Conservation (phyloP, 306 rosid genomes). For the Coriaria nepalensis region DNA sequence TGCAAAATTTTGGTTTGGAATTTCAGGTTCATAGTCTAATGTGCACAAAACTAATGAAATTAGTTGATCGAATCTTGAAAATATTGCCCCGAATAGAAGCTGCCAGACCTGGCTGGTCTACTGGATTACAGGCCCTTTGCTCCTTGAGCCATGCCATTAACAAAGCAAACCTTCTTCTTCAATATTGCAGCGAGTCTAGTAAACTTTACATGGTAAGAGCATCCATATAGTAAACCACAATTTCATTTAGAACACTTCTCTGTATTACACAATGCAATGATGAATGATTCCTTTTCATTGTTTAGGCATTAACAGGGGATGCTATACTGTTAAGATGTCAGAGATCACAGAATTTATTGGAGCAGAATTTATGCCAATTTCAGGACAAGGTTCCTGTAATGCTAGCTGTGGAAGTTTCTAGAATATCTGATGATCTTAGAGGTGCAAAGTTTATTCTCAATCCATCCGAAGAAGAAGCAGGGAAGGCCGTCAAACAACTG, state of each 20-base stretch:
- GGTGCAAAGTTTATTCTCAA: conserved; percentile 37
- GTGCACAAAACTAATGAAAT: conserved; percentile 46
- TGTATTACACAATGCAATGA: not conserved
- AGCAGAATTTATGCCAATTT: conserved; percentile 45
- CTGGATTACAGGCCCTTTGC: conserved; percentile 58
- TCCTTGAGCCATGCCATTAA: conserved; percentile 31
- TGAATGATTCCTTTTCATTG: not conserved
- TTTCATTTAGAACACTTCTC: not conserved
- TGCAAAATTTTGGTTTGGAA: conserved; percentile 1
- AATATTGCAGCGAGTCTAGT: conserved; percentile 56
- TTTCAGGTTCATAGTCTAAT: conserved; percentile 54
- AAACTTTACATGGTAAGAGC: conserved; percentile 75
- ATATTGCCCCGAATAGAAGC: conserved; percentile 61
- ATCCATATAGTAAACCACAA: not conserved
- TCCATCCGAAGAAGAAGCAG: conserved; percentile 59
- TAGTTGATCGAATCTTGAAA: conserved; percentile 33
- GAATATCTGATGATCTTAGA: conserved; percentile 44
- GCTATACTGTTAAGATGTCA: conserved; percentile 37
- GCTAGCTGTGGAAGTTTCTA: conserved; percentile 60
- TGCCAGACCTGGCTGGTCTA: conserved; percentile 62
- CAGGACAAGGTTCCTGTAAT: conserved; percentile 50
- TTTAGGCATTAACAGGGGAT: conserved; percentile 66
- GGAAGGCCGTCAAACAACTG: conserved; percentile 40
- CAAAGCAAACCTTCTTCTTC: conserved; percentile 46
- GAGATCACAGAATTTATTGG: conserved; percentile 33